A percentile compares a stretch with the other conserved stretches of the same genome.
Conservation (phyloP, 441 rosid genomes). For the Arabidopsis hybrid region DNA sequence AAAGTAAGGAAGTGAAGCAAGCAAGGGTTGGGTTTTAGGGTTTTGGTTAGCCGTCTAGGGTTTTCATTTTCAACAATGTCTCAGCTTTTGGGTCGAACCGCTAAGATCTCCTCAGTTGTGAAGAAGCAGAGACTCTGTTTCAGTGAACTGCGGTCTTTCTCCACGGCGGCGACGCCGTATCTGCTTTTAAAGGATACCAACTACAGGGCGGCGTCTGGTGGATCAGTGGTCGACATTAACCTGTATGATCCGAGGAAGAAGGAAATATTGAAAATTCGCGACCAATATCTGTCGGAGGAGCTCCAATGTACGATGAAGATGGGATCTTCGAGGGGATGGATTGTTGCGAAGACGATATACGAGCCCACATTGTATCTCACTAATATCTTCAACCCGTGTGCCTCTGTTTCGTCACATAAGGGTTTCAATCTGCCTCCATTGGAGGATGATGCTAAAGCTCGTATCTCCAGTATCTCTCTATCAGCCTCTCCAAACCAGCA, state of each 20-base stretch:
- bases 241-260: constrained; percentile 11
- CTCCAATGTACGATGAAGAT: neutral
- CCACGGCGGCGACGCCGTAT: constrained; percentile 31
- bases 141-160: neutral
- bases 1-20: neutral
- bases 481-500: constrained; percentile 23
- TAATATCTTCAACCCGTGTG: constrained; percentile 24
- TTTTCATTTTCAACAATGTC: constrained; percentile 15
- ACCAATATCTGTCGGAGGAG: neutral
- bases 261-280: neutral
- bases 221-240: neutral
- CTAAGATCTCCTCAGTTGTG: constrained; percentile 5
- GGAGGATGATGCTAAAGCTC: neutral
- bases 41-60: constrained; percentile 12
- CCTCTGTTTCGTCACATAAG: constrained; percentile 29
- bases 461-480: constrained; percentile 8
- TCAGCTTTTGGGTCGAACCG: constrained; percentile 22
- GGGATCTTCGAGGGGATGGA: constrained; percentile 10
- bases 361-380: constrained; percentile 2
- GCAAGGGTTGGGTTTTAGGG: neutral
- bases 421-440: constrained; percentile 18
- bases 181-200: neutral
- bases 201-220: neutral
- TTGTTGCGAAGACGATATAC: neutral
- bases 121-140: constrained; percentile 1